Base-by-base conservation (phyloP, 345 rosid species). In the Citrus cavaleriei region DNA sequence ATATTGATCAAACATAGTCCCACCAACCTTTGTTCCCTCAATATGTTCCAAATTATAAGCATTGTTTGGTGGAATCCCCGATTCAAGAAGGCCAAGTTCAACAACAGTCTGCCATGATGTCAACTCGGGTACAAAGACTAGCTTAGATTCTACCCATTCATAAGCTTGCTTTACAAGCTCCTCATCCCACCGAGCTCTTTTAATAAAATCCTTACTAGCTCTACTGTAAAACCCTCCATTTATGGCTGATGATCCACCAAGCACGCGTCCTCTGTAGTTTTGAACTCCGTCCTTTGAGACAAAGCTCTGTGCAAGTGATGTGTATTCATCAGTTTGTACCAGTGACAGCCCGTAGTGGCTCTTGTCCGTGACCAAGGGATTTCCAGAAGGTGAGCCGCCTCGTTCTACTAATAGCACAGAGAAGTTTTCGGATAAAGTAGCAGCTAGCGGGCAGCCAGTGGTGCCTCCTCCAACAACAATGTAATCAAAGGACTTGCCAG, bases 11-110 rank as follows among this genome's bases (percentile, higher is more conserved):
- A 88, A 93, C 40, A 82, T 64, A 54, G 88, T 91, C 61, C 92
- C 97, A 63, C 97, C 91, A 9, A 95, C 90, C 82, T 91, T 93
- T 34, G 97, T 95, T 61, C 94, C 97, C 69, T 87, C 83, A 19
- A 84, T 68, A 72, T 94, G 98, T 24, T 89, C 97, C 83, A 88
- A 82, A 66, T 77, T 92, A 63, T 81, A 91, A 24, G 94, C 94
- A 22, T 91, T 91, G 8, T 86, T 87, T 2, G 97, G 98, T 58
- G 80, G 69, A 68, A 94, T 73, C 6, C 97, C 95, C 12, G 95
- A 93, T 86, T 93, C 94, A 57, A 91, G 93, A 65, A 93, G 90
- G 54, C 91, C 93, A 30, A 88, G 92, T 68, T 88, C 85, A 27
- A 89, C 84, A 16, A 85, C 87, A 37, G 84, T 79, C 84, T 91